phyloP scores from a whole-genome alignment of 148 eudicot species.

The Heliamphora exappendiculata region DNA sequence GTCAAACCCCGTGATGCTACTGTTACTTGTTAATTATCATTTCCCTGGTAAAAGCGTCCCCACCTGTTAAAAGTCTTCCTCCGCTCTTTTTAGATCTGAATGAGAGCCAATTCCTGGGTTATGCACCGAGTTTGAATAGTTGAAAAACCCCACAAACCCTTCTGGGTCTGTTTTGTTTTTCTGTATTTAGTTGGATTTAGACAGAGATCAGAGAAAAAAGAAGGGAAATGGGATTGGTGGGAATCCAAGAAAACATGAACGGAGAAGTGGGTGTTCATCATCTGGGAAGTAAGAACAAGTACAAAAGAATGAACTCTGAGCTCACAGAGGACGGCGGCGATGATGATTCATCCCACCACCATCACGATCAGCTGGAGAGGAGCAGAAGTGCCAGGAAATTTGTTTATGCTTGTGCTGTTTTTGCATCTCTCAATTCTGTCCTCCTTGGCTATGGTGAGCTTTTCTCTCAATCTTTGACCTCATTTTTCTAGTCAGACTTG shows the following conservation, averaged over 20 bases:
- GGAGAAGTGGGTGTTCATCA: background rate
- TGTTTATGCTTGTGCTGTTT: constrained; percentile 79
- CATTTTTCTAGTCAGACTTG: background rate
- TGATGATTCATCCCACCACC: constrained; percentile 25
- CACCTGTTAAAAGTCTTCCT: background rate
- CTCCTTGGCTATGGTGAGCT: constrained; percentile 78
- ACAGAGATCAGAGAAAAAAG: background rate
- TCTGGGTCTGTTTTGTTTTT: constrained; percentile 1
- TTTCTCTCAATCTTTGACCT: background rate
- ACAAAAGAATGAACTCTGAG: constrained; percentile 12
- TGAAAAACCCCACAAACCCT: background rate
- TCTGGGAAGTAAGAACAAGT: constrained; percentile 8
- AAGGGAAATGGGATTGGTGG: background rate
- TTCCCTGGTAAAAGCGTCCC: background rate
- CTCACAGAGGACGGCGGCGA: constrained; percentile 1
- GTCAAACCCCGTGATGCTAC: background rate
- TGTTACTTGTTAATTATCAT: background rate
- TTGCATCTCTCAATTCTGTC: constrained; percentile 79
- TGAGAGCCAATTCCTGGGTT: background rate
- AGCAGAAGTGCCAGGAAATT: constrained; percentile 45
- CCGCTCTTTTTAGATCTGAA: constrained; percentile 6
- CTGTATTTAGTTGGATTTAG: background rate
- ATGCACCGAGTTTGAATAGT: background rate
- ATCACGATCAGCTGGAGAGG: constrained; percentile 19
- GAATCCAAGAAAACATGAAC: background rate